phyloP scores from a whole-genome alignment of 163 green algal genomes.

The Coccomyxa subellipsoidea region DNA sequence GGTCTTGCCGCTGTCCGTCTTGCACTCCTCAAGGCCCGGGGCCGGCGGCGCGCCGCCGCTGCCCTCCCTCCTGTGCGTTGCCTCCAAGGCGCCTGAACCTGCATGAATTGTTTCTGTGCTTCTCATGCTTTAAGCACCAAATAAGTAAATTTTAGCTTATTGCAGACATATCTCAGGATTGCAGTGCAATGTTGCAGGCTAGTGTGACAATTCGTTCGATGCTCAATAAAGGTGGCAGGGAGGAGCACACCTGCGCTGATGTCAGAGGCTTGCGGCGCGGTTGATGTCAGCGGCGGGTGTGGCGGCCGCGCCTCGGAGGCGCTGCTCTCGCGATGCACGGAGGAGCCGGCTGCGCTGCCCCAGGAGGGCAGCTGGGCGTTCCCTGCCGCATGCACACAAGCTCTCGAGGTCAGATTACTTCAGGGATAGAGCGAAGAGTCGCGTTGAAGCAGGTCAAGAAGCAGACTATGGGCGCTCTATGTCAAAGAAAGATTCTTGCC shows the following conservation, averaged over 20 bases:
- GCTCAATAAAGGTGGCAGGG: too few relatives aligned
- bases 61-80: not conserved
- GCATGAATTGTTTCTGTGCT: too few relatives aligned
- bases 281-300: not conserved
- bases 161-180: too few relatives aligned
- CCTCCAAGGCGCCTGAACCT: not conserved
- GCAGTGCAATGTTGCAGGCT: too few relatives aligned
- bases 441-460: too few relatives aligned
- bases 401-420: too few relatives aligned
- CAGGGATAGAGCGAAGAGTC: too few relatives aligned
- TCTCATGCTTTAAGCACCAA: too few relatives aligned
- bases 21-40: not conserved
- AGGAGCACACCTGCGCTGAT: not conserved
- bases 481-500: too few relatives aligned
- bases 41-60: not conserved
- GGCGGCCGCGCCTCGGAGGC: not conserved
- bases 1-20: slow-evolving; percentile 2
- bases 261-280: not conserved
- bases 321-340: not conserved
- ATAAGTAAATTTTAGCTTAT: too few relatives aligned
- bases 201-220: too few relatives aligned
- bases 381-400: not conserved
- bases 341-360: not conserved
- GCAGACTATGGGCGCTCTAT: too few relatives aligned
- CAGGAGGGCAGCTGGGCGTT: not conserved